Evolutionary conservation across 305 asterid species (phyloP), one percentile per base, ranked within the genome.

Genomic region (Nicotiana rustica): DNA sequence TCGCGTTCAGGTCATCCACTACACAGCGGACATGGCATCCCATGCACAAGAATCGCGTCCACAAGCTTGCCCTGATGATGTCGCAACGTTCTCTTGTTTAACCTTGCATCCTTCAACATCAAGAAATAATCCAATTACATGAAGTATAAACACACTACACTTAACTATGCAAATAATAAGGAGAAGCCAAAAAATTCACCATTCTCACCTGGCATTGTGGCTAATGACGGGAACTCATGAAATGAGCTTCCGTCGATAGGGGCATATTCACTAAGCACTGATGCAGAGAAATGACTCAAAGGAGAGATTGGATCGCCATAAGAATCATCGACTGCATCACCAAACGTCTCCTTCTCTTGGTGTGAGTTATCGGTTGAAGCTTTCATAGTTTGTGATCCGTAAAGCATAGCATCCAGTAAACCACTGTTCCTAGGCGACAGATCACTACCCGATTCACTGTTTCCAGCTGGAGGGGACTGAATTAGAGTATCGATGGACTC

Each of bases 371-470:
- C 81, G 80, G 82, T 83, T 9, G 86, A 79, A 81, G 82, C 83
- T 56, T 83, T 90, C 88, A 90, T 75, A 80, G 90, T 82, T 81
- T 90, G 90, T 5, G 96, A 87, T 87, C 83, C 94, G 52, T 88
- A 87, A 52, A 93, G 92, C 59, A 93, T 96, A 38, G 96, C 98
- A 12, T 91, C 96, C 83, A 95, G 82, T 61, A 93, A 88, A 36
- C 97, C 98, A 69, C 97, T 95, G 86, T 92, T 91, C 59, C 88
- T 85, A 9, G 89, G 89, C 10, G 94, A 90, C 33, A 88, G 91
- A 89, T 41, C 49, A 7, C 89, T 86, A 84, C 90, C 84, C 0
- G 90, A 79, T 80, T 80, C 87, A 4, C 84, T 82, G 77, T 84
- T 81, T 85, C 88, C 97, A 61, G 85, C 65, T 52, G 88, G 87